Evolutionary conservation across 352 stramenopile genomes (phyloP), one percentile per base, ranked within the genome.

Genomic region (Thraustochytrium sp.): DNA sequence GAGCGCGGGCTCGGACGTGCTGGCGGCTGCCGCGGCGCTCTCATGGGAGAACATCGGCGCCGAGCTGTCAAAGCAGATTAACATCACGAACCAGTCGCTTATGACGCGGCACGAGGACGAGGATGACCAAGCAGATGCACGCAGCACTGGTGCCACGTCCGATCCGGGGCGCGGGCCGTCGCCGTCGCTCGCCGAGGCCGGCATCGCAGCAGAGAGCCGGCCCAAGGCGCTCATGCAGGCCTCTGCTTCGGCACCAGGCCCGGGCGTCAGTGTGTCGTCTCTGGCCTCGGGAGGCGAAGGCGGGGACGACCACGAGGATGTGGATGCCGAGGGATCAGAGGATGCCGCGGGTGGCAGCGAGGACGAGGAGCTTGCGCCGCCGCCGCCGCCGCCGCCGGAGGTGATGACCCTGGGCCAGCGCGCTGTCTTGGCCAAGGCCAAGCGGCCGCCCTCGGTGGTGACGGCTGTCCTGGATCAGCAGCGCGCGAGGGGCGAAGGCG

Each of bases 41-140:
- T 62, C 42, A n/a, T 80, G 68, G 68, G 68, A 80, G 38, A 61
- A 72, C 34, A 53, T 80, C 26, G 68, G 68, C 34, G 68, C 68
- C 9, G 11, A 80, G 42, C 44, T 80, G 23, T 80, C 68, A 11
- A 61, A 80, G 42, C 68, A 80, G 34, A 80, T 80, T 4, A 55
- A 46, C 26, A 80, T 80, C 9, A 51, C 68, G 8, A 44, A 80
- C 49, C 76, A 13, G 23, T 80, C 68, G 51, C 51, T 80, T 1
- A 80, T 80, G 68, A 80, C 68, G 34, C 48, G 46, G 4, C 21
- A 61, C 37, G 68, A 21, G 2, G 65, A 77, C 23, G 34, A 73
- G 40, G 40, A 46, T 29, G 26, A 46, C 8, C 18, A 73, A 23
- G 36, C 11, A 46, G 40, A 8, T 13, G 8, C 18, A 51, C 61